A percentile compares a stretch with the other conserved stretches of the same genome.
Evolutionary conservation across 106 monocot species (phyloP).

Genomic region (Iris macrosiphon): DNA sequence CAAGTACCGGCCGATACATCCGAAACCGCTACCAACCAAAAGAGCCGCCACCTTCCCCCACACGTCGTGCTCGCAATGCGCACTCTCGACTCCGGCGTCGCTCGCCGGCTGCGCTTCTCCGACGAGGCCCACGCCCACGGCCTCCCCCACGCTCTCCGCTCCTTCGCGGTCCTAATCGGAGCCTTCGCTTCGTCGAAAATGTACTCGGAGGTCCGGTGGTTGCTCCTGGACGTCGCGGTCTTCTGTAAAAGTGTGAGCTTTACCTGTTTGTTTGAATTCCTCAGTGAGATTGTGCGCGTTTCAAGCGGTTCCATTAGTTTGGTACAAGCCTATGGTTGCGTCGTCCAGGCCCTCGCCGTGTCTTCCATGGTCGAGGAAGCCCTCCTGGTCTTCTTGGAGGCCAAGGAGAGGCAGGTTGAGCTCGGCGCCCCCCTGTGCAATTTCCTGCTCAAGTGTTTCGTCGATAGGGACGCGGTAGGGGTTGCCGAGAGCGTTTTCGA

Average conservation of each 20-base stretch:
- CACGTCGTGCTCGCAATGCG: slow-evolving; percentile 17
- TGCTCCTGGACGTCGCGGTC: slow-evolving; percentile 11
- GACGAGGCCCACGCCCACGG: slow-evolving; percentile 17
- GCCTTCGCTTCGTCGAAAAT: slow-evolving; percentile 14
- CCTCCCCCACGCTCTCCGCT: slow-evolving; percentile 14
- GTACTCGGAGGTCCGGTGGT: slow-evolving; percentile 17
- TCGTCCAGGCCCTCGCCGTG: slow-evolving; percentile 17
- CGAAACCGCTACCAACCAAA: background rate
- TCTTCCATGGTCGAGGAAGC: slow-evolving; percentile 24
- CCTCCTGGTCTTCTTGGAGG: slow-evolving; percentile 8
- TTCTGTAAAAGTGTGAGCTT: slow-evolving; percentile 3
- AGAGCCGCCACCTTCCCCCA: background rate
- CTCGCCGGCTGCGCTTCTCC: slow-evolving; percentile 10
- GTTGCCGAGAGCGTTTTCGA: no score
- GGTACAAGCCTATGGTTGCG: slow-evolving; percentile 8
- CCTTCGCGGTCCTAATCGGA: slow-evolving; percentile 20
- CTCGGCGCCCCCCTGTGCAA: background rate
- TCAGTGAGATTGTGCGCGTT: slow-evolving; percentile 6
- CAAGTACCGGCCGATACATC: background rate
- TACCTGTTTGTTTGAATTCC: slow-evolving; percentile 9
- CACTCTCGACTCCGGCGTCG: slow-evolving; percentile 18
- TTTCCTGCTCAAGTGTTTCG: no score
- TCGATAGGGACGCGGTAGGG: no score
- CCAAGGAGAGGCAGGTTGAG: slow-evolving; percentile 15
- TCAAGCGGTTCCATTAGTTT: slow-evolving; percentile 13